phyloP scores from a whole-genome alignment of 441 rosid genomes.

The Pelargonium exstipulatum region DNA sequence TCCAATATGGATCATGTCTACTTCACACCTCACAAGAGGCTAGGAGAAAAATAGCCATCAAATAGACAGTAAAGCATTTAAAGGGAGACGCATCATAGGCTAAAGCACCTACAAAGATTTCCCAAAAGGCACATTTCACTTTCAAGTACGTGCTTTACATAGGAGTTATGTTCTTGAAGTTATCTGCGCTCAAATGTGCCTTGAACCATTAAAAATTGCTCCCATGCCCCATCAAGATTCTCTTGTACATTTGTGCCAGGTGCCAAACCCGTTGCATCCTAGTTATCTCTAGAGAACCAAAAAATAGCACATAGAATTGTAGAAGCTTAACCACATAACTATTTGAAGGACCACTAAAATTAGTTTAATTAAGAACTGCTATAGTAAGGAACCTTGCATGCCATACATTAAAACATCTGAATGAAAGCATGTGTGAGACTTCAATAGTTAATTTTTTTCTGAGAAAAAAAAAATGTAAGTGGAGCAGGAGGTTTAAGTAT shows the following conservation, averaged over 20 bases:
- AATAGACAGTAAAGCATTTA: no score
- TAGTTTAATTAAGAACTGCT: background rate
- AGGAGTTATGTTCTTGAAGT: background rate
- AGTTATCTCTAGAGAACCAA: background rate
- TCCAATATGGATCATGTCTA: background rate
- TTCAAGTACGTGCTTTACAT: background rate
- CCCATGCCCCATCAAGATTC: constrained; percentile 9
- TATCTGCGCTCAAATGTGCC: background rate
- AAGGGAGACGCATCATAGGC: no score
- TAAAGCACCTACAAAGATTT: no score
- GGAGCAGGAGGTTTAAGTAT: constrained; percentile 2
- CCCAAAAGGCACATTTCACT: background rate
- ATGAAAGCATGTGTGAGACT: no score
- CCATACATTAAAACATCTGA: background rate
- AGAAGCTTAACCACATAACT: background rate
- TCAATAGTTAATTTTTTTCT: background rate
- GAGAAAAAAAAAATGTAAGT: background rate
- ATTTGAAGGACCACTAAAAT: background rate
- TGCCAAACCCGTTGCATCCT: background rate
- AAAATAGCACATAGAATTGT: background rate
- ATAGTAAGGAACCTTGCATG: background rate
- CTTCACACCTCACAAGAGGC: background rate
- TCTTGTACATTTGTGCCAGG: background rate
- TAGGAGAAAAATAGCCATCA: no score
- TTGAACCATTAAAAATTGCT: background rate